Base-by-base conservation (phyloP, 176 grass and related monocot genomes). In the Eleusine coracana region DNA sequence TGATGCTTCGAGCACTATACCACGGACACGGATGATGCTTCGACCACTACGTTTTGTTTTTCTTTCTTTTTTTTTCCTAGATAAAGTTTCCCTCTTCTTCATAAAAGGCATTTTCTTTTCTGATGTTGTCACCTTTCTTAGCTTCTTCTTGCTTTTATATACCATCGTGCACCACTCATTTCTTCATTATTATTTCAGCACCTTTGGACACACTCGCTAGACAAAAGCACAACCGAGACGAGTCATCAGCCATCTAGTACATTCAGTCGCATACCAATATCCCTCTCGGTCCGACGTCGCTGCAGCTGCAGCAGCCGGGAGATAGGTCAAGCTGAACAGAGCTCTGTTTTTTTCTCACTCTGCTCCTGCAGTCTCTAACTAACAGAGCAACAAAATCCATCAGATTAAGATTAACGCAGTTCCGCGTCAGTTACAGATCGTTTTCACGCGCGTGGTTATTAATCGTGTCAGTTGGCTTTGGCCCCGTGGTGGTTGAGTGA, bases 1-100 rank as follows among this genome's bases (percentile, higher is more conserved):
- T 62, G 75, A 79, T 79, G 41, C 76, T 66, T 66, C 42, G 0
- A 21, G 61, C 76, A 66, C 76, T 45, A 36, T 45, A 36, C 23
- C 15, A 38, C 14, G 14, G 52, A 56, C 15, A 38, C 14, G 14
- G 52, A 56, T 50, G 23, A 31, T 37, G 64, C 64, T 38, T 8
- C 15, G 5, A 18, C 62, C 42, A 45, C 44, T 51, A 45, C 27
- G n/a, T 37, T 36, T 51, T n/a, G 0, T 38, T 20, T 7, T 16
- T 62, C 17, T 0, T 4, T 5, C 3, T 25, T 25, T 27, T 61
- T 27, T 9, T 61, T 27, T 23, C 11, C 9, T 61, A 27, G 2
- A 61, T 25, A 25, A 61, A 61, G 9, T 23, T 25, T 61, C n/a
- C 8, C 10, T 25, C 9, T 25, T 9, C 2, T 25, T 9, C 2